Evolutionary conservation across 2,329 filamentous ascomycete species (phyloP), one percentile per base, ranked within the genome.

Genomic region (Paecilomyces variotii): DNA sequence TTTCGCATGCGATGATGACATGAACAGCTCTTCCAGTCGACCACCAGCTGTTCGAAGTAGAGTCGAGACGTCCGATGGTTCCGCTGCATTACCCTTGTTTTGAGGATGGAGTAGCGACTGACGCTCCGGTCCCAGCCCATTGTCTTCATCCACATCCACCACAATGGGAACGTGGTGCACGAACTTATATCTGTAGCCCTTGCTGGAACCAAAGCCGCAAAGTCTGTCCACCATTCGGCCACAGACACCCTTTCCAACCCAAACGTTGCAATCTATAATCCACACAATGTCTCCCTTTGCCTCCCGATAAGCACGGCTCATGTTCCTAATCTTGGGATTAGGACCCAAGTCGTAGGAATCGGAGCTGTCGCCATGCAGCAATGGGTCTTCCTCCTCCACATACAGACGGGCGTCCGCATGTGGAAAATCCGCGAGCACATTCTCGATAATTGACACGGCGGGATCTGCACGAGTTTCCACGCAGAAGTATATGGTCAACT

Each of bases 321-420:
- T 90, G 72, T 99, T 99, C 55, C 94, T 83, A 66, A 99, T 95
- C 79, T 99, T 99, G n/a, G 94, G 94, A 69, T 99, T 99, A 1
- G 94, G 94, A 0, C 95, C 95, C 58, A 97, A 81, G 58, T 84
- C 81, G 62, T 82, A 75, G 55, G 75, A 67, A 53, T 80, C 74
- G 56, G 80, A 81, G 10, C 76, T 73, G 32, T 78, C 67, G 30
- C 80, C 82, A 56, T 84, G 82, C 7, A 96, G 77, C 30, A 85
- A 73, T 0, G 88, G 85, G 70, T 96, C 91, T 60, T 96, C 88
- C 55, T 89, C 84, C 76, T 97, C 93, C 54, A 97, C 80, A 10
- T 92, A 81, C 2, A 97, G 79, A 56, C 81, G 82, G 1, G 85
- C 87, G 74, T 96, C 87, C 65, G 85, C 82, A 11, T 78, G 74